Conservation (phyloP, 257 asterid species). For the Rubia yunnanensis region DNA sequence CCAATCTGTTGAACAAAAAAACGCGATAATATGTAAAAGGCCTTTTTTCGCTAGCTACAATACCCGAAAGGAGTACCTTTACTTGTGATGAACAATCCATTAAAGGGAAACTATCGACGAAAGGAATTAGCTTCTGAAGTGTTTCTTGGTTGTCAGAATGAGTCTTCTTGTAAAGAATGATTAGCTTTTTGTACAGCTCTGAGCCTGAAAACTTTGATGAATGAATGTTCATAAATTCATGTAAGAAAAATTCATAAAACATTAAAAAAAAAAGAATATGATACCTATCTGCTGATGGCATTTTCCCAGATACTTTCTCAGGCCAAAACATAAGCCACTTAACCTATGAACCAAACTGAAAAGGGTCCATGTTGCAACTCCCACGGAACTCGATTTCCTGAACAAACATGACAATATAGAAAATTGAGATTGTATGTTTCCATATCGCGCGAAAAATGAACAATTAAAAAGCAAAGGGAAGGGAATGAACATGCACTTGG, state of each 20-base stretch:
- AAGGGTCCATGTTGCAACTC: constrained; percentile 41
- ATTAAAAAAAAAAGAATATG: neutral
- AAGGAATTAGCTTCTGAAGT: constrained; percentile 38
- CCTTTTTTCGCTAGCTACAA: neutral
- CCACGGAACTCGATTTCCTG: constrained; percentile 41
- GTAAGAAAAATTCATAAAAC: neutral
- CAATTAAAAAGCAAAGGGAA: constrained; percentile 13
- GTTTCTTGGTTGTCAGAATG: constrained; percentile 48
- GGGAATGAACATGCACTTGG: constrained; percentile 83
- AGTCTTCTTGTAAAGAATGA: constrained; percentile 26
- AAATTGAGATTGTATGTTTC: neutral
- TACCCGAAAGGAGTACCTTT: constrained; percentile 26
- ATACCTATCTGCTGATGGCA: constrained; percentile 56
- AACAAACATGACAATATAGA: constrained; percentile 7
- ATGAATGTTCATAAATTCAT: neutral
- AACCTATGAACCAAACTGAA: constrained; percentile 39
- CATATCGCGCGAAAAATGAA: neutral
- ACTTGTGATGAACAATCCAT: constrained; percentile 26
- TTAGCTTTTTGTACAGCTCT: constrained; percentile 40
- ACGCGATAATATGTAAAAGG: neutral
- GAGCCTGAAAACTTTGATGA: constrained; percentile 27
- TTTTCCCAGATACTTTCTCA: constrained; percentile 24
- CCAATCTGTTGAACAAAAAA: constrained; percentile 32
- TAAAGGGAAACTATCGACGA: constrained; percentile 35
- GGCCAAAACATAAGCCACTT: constrained; percentile 30